These are phyloP conservation scores for Chytriomyces confervae DNA, from an alignment of 192 early-diverging fungal species.

Conservation along the genomic window DNA sequence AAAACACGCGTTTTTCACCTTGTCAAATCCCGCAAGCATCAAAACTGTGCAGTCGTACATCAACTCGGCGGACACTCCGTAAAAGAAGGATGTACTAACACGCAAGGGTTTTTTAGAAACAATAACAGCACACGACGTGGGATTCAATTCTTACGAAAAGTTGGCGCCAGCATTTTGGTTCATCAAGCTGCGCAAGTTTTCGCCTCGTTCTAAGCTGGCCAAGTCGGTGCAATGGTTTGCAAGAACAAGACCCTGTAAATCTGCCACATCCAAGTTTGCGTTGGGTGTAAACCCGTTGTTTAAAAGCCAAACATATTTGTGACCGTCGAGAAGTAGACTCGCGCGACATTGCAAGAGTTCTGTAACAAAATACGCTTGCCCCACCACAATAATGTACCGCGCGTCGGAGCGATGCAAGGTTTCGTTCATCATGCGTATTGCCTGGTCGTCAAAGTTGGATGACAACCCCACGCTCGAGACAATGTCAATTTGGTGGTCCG, in stretches of 20 bases:
- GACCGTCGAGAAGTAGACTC: too few relatives aligned
- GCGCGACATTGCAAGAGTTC: too few relatives aligned
- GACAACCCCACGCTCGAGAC: not conserved
- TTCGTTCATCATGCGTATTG: not conserved
- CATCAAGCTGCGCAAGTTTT: too few relatives aligned
- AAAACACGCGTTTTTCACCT: not conserved
- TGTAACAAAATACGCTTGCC: not conserved
- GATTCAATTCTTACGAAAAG: not conserved
- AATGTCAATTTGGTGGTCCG: not conserved
- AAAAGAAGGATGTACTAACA: too few relatives aligned
- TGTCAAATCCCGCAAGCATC: constrained; percentile 3
- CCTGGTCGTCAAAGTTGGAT: not conserved
- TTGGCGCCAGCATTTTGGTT: too few relatives aligned
- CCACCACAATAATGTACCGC: not conserved
- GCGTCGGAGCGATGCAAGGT: not conserved
- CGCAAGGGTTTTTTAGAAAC: not conserved
- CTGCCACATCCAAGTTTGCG: too few relatives aligned
- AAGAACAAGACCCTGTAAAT: too few relatives aligned
- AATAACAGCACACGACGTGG: not conserved
- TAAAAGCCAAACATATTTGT: too few relatives aligned
- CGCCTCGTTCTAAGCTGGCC: too few relatives aligned
- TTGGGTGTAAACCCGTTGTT: too few relatives aligned
- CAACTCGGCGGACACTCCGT: not conserved
- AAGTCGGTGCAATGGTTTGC: too few relatives aligned
- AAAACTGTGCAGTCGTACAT: not conserved